Base-by-base conservation (phyloP, 2,329 filamentous ascomycete species). In the Geosmithia flava region DNA sequence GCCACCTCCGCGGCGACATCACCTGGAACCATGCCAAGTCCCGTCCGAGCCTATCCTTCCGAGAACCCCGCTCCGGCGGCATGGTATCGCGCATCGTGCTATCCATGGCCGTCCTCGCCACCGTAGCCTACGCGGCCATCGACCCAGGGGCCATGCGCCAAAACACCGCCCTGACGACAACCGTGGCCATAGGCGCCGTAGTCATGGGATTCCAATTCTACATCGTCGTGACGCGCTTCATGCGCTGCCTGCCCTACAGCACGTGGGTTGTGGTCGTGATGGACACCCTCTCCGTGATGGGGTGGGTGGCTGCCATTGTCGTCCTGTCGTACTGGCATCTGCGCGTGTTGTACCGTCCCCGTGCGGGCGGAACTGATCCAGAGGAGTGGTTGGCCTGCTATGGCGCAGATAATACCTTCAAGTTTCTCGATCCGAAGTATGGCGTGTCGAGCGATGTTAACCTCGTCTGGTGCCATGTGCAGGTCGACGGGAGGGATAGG, bases 61-160 rank as follows among this genome's bases (percentile, higher is more conserved):
- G 33, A 11, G 33, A 37, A 11, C 33, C 33, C 33, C 33, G 33
- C 10, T 7, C 33, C 33, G 33, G 33, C 33, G 33, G 33, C 33
- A 13, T 30, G 29, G 11, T 30, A 6, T 11, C 19, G 5, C 42
- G 42, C 16, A 19, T 43, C 42, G 19, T 43, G 73, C 68, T 5
- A 57, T 72, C 2, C 75, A 69, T 7, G 73, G 78, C 49, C 70
- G 64, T 7, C 50, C 19, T 43, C 42, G 42, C 42, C 2, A 43
- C 23, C 13, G 13, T 43, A 11, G 42, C 42, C 16, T 43, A 43
- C 42, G 42, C 19, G 19, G 42, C 42, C 5, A 43, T 43, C 19
- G 42, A 43, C 19, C 42, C 42, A 8, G 23, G 13, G 15, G 19
- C 19, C 11, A 13, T 43, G 23, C 42, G 42, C 42, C 16, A 43